phyloP scores from a whole-genome alignment of 306 rosid genomes.

The Cicer arietinum region DNA sequence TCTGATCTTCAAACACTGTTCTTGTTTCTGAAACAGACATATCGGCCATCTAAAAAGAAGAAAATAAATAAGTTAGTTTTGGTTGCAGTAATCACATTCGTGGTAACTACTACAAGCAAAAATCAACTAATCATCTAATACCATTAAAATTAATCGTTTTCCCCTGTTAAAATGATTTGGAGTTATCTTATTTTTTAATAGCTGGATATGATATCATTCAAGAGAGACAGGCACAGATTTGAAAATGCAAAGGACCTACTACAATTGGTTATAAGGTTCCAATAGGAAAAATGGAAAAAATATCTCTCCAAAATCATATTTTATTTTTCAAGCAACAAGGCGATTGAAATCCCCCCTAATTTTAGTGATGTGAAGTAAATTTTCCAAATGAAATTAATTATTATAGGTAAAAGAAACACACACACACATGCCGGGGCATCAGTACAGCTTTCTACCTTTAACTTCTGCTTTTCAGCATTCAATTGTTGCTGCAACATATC shows the following conservation, averaged over 20 bases:
- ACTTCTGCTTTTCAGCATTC: constrained; percentile 27
- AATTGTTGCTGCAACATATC: constrained; percentile 58
- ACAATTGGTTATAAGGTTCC: background rate
- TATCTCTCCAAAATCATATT: background rate
- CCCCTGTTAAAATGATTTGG: background rate
- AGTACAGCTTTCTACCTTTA: constrained; percentile 6
- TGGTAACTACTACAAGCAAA: constrained; percentile 6
- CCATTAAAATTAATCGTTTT: background rate
- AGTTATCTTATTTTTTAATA: background rate
- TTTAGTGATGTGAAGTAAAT: background rate
- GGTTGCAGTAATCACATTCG: constrained; percentile 20
- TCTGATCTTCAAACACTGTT: constrained; percentile 68
- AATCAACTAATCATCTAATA: background rate
- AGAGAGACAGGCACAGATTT: background rate
- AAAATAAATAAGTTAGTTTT: background rate
- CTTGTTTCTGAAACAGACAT: constrained; percentile 66
- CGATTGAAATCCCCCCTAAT: background rate
- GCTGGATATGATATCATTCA: background rate
- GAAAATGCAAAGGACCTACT: background rate
- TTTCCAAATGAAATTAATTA: background rate
- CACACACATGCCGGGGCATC: background rate
- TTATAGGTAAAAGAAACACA: constrained; percentile 3
- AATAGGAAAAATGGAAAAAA: background rate
- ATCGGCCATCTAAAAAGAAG: constrained; percentile 61
- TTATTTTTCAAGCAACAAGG: background rate